Percentiles rank a stretch among this genome's conserved stretches.
Evolutionary conservation across 192 early-diverging fungal species (phyloP).

Genomic region (Radiomyces spectabilis): DNA sequence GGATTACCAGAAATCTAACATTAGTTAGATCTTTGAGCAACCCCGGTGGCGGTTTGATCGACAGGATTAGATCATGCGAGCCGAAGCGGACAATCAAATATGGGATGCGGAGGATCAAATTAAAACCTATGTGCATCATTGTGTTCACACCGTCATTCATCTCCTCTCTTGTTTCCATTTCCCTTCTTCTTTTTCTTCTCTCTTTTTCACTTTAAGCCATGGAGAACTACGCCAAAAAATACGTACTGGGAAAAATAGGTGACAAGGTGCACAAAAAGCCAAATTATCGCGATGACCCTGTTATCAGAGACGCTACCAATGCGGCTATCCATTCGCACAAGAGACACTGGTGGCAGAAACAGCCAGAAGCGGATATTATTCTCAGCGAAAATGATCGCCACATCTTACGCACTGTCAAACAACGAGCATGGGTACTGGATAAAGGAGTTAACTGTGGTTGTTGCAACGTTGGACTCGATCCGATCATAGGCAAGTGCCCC

Average conservation of each 20-base stretch:
- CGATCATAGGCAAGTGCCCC: slow-evolving; percentile 35
- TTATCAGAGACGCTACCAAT: slow-evolving; percentile 12
- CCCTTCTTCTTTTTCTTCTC: slow-evolving; percentile 1
- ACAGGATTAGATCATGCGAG: no score
- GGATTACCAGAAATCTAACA: no score
- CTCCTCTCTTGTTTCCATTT: background rate
- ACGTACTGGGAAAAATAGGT: background rate
- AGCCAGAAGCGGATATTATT: slow-evolving; percentile 13
- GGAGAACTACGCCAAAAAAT: background rate
- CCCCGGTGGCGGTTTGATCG: no score
- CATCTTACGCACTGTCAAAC: slow-evolving; percentile 34
- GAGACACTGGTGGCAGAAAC: slow-evolving; percentile 15
- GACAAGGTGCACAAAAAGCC: background rate
- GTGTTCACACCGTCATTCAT: background rate
- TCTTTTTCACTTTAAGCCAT: background rate
- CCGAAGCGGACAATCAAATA: no score
- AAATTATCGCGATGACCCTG: slow-evolving; percentile 7
- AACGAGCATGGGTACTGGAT: slow-evolving; percentile 34
- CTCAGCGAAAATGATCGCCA: slow-evolving; percentile 14
- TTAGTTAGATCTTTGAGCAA: no score
- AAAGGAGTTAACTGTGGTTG: slow-evolving; percentile 33
- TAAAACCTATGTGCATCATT: no score
- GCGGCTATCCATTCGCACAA: slow-evolving; percentile 2
- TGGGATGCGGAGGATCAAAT: no score
- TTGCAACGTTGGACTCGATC: slow-evolving; percentile 37